Evolutionary conservation across 163 green algal species (phyloP), one percentile per base, ranked within the genome.

Genomic region (Volvox carteri): DNA sequence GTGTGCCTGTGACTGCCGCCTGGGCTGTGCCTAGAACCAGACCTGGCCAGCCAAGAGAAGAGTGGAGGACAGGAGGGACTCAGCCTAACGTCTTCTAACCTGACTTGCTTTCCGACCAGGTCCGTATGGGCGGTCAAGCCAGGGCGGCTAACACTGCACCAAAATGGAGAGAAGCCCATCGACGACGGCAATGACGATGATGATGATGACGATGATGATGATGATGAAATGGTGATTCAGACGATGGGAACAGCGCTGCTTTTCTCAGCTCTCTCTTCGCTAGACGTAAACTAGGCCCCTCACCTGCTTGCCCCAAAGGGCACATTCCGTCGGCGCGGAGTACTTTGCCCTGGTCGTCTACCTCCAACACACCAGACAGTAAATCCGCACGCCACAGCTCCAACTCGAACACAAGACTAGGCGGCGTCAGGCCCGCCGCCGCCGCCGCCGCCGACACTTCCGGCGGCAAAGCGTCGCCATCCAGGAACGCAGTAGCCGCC

Each of bases 301-400:
- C 14, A 42, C 54, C 33, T 83, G 72, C 39, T 25, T 79, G 72
- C 72, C 74, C 74, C 74, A 81, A 23, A 1, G 74, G 74, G 28
- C 74, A 81, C 28, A 30, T 25, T 2, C 35, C 44, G 18, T 81
- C 74, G 28, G 74, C 74, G 2, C 74, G 74, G 28, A 81, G 25
- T 44, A 81, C 74, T 44, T 30, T 28, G 46, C 74, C 74, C 44
- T 65, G 42, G 37, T 81, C 74, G 44, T 81, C 74, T 44, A 81
- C 74, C 46, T 81, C 74, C 37, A 81, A 44, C 12, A 81, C 74
- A 65, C 74, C 74, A 4, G 74, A 65, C 28, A 81, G 74, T 44
- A 81, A 44, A 41, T 81, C 74, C 3, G 74, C 74, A 9, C 74
- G 44, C 74, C 74, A 81, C 44, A 81, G 74, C 74, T 81, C 74